Evolutionary conservation across 306 rosid species (phyloP).

Genomic region (peach (Prunus persica)): Prunus_persica_NCBIv2 NC_034009.1:5234501-5235000

Average conservation of each 20-base stretch:
- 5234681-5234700: neutral
- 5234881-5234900: too few species aligned
- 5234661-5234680: neutral
- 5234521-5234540: constrained; percentile 79
- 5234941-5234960: too few species aligned
- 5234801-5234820: too few species aligned
- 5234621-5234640: too few species aligned
- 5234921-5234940: too few species aligned
- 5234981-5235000: too few species aligned
- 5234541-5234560: constrained; percentile 66
- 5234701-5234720: neutral
- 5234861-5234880: too few species aligned
- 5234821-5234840: too few species aligned
- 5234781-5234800: neutral
- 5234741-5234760: neutral
- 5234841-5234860: too few species aligned
- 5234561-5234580: constrained; percentile 56
- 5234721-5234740: neutral
- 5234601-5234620: too few species aligned
- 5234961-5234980: too few species aligned
- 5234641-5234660: neutral
- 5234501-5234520: constrained; percentile 84
- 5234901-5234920: too few species aligned
- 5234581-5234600: constrained; percentile 58
- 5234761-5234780: neutral